Evolutionary conservation across 306 rosid genomes (phyloP), one percentile per base, ranked within the genome.

Genomic region (Cajanus cajan): DNA sequence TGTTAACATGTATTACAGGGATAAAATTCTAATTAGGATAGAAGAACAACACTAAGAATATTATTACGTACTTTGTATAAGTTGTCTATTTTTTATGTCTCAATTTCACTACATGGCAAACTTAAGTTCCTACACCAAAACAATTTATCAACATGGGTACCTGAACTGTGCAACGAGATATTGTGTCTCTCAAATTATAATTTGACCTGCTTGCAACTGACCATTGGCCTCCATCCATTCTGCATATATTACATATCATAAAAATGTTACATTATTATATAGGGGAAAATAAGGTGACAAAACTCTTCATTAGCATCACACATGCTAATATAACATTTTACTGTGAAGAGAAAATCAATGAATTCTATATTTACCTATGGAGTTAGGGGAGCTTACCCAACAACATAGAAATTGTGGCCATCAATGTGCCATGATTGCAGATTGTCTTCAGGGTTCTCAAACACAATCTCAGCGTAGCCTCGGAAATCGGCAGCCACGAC

Each of bases 171-270:
- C 82, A 86, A 47, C 90, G 96, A 83, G 97, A 90, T 19, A 94
- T 76, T 1, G 97, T 87, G 87, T 94, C 97, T 82, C 90, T 59
- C 68, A 92, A 40, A 84, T 94, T 92, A 90, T 94, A 94, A 71
- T 62, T 82, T 57, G 68, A 78, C 80, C 94, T 86, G 84, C 92
- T 92, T 33, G 87, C 85, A 58, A 83, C 79, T 44, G 93, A 63
- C 98, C 98, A 94, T 67, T 84, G 87, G 5, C 98, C 98, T 79
- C 98, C 98, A 84, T 94, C 94, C 96, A 94, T 94, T 82, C 98
- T 94, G 83, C 7, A 41, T 70, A 76, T 41, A 64, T 37, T n/a
- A 18, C 5, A 8, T 63, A 22, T 21, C 19, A 61, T 62, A 73
- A 25, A 64, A 69, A 72, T 36, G 28, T 12, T 16, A 18, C 13